Evolutionary conservation across 75 land plant species (phyloP).

Genomic region (Pinus tabuliformis): DNA sequence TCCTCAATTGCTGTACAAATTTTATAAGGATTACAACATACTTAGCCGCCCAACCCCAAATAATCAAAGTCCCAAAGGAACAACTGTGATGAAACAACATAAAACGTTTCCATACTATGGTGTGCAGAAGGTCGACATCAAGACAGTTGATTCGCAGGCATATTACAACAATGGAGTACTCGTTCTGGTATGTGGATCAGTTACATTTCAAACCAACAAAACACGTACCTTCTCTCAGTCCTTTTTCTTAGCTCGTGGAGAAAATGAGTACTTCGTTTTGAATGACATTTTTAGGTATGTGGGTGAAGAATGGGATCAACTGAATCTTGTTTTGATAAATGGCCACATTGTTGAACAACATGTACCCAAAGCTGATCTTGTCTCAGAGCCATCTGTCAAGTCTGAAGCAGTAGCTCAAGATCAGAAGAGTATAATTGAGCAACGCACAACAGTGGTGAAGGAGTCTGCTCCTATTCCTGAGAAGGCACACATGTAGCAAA

Average conservation of each 20-base stretch:
- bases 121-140: background rate
- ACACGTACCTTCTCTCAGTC: constrained; percentile 32
- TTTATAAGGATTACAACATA: constrained; percentile 70
- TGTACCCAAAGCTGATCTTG: background rate
- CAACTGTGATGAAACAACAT: constrained; percentile 21
- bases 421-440: background rate
- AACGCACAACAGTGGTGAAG: no score
- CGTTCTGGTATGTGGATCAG: constrained; percentile 28
- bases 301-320: constrained; percentile 16
- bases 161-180: constrained; percentile 28
- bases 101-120: no score
- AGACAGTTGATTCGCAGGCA: constrained; percentile 35
- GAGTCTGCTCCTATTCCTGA: constrained; percentile 8
- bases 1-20: constrained; percentile 54
- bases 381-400: background rate
- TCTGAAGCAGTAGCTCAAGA: background rate
- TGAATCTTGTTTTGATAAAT: background rate
- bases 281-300: constrained; percentile 37
- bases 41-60: constrained; percentile 49
- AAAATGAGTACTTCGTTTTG: constrained; percentile 36
- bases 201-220: constrained; percentile 13
- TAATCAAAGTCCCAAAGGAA: constrained; percentile 51
- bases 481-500: background rate
- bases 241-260: constrained; percentile 39
- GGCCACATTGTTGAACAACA: no score